Conservation (phyloP, 768 basidiomycete genomes). For the Crassisporium funariophilum region DNA sequence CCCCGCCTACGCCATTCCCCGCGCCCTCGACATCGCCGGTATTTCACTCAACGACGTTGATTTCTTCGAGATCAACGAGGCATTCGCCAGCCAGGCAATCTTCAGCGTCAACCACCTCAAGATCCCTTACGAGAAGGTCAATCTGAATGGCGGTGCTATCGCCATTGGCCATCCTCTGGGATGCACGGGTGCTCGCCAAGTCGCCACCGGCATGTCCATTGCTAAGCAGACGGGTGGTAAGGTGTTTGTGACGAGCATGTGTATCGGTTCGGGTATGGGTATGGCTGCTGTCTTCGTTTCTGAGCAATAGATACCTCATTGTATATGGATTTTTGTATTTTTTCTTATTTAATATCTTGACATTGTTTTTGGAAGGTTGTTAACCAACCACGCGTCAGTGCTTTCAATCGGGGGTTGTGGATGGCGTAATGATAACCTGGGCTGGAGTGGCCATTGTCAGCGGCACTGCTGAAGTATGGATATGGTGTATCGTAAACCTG, state of each 20-base stretch:
- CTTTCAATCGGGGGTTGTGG: no score
- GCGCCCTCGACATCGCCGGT: constrained; percentile 65
- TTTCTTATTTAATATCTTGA: no score
- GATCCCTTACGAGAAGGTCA: constrained; percentile 78
- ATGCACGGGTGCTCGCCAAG: constrained; percentile 84
- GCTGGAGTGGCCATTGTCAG: no score
- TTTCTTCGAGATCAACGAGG: constrained; percentile 92
- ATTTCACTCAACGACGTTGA: constrained; percentile 74
- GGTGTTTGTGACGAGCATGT: constrained; percentile 90
- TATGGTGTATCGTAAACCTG: no score
- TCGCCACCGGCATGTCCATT: constrained; percentile 82
- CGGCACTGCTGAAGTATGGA: no score
- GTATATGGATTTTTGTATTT: no score
- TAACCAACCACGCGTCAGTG: no score
- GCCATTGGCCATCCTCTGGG: constrained; percentile 90
- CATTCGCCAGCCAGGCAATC: constrained; percentile 83
- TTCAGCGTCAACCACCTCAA: constrained; percentile 70
- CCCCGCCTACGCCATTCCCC: constrained; percentile 86
- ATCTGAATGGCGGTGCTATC: constrained; percentile 86
- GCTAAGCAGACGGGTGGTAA: constrained; percentile 76
- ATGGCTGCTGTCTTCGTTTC: constrained; percentile 87
- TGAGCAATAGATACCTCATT: no score
- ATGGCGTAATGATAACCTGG: no score
- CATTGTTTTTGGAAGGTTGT: no score
- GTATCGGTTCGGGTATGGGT: constrained; percentile 88